Evolutionary conservation across 2,329 filamentous ascomycete genomes (phyloP), one percentile per base, ranked within the genome.

Genomic region (Exutisphaerella laricina): DNA sequence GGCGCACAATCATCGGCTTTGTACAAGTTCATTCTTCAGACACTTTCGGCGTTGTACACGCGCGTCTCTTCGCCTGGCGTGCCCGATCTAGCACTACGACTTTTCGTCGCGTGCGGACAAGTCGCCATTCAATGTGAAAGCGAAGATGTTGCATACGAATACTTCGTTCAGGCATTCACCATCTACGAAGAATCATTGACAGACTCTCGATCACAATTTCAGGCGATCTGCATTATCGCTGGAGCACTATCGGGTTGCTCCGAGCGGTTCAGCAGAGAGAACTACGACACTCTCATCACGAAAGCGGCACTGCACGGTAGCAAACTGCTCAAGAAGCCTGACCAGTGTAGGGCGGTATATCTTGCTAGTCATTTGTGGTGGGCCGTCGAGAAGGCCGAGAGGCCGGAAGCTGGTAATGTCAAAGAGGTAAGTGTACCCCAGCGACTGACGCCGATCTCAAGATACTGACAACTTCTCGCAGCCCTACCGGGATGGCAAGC

Each of bases 271-370:
- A 83, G 86, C 49, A 89, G 90, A 64, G 92, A 98, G 68, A 98
- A 97, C 62, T 98, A 97, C 66, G 94, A 98, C 65, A 98, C 92
- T 0, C 74, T 98, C 23, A 98, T 98, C 61, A 98, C 92, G 7
- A 98, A 98, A 68, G 94, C 88, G 54, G 90, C 94, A 2, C 77
- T 97, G 55, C 94, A 98, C 62, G 90, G 92, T 13, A 96, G 89
- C 70, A 98, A 97, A 66, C 72, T 98, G 53, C 75, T 98, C 56
- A 90, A 95, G 68, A 98, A 98, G 70, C 94, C 92, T 1, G 92
- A 98, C 64, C 92, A 98, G 68, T 98, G 92, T 64, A 82, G 92
- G 17, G 92, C 92, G 0, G 92, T 98, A 8, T 98, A 97, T 61
- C 71, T 98, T 54, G 92, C 92, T 3, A 96, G 89, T 64, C 92